These are phyloP conservation scores for Ambrosia hybrid DNA, from an alignment of 140 eudicot species.

Conservation along the genomic window DNA sequence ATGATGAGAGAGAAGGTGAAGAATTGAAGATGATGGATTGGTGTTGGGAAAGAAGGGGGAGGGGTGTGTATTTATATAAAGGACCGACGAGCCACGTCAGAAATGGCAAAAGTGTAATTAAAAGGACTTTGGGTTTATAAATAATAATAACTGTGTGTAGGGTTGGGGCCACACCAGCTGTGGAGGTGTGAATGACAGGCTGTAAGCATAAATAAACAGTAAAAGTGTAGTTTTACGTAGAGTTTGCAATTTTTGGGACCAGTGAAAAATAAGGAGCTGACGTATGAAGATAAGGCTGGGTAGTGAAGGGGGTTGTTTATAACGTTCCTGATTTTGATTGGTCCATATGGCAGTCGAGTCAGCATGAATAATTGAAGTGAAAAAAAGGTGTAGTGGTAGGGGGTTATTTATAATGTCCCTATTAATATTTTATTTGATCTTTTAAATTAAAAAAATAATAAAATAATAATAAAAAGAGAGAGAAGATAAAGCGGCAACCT, in stretches of 20 bases:
- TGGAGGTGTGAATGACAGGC: conserved; percentile 36
- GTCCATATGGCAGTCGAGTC: no score
- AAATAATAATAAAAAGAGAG: no score
- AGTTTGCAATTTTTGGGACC: neutral
- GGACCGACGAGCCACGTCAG: conserved; percentile 39
- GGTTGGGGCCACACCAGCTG: conserved; percentile 35
- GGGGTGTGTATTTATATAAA: conserved; percentile 34
- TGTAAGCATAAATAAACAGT: conserved; percentile 32
- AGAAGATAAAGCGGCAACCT: no score
- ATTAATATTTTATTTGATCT: no score
- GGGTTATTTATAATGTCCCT: no score
- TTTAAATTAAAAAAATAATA: no score
- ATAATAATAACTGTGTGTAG: neutral
- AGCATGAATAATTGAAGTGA: no score
- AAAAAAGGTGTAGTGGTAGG: no score
- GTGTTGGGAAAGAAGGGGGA: neutral
- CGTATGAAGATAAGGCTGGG: conserved; percentile 27
- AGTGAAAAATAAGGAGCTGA: conserved; percentile 17
- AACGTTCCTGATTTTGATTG: no score
- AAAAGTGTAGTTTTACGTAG: neutral
- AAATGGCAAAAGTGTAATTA: conserved; percentile 17
- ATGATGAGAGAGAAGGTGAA: conserved; percentile 7
- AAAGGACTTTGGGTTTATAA: neutral
- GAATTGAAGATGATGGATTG: neutral
- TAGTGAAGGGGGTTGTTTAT: no score